phyloP scores from a whole-genome alignment of 768 basidiomycete species.

The Kwoniella heveanensis region DNA sequence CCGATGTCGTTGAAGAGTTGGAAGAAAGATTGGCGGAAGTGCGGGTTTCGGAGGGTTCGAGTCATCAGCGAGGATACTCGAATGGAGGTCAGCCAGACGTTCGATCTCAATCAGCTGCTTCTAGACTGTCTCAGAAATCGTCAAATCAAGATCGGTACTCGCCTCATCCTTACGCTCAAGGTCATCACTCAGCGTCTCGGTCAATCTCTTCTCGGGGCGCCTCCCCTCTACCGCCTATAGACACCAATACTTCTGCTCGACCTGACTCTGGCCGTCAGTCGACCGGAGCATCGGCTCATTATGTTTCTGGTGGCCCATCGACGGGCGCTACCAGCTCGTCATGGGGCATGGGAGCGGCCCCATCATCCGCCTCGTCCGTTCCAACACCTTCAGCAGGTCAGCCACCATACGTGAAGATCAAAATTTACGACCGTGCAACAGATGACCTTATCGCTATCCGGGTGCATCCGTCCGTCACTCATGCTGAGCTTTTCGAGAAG shows the following conservation, averaged over 20 bases:
- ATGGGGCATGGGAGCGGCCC: constrained; percentile 12
- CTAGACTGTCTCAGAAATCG: constrained; percentile 26
- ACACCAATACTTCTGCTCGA: constrained; percentile 24
- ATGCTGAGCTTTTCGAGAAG: constrained; percentile 84
- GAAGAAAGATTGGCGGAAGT: constrained; percentile 46
- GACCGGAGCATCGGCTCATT: constrained; percentile 5
- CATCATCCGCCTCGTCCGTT: constrained; percentile 1
- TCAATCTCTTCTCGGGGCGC: constrained; percentile 30
- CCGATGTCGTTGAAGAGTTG: constrained; percentile 56
- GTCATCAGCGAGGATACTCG: constrained; percentile 14
- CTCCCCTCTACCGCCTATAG: constrained; percentile 39
- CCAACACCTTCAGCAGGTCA: constrained; percentile 22
- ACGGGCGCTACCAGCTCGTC: constrained; percentile 20
- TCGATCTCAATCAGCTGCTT: constrained; percentile 30
- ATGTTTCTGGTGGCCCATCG: constrained; percentile 29
- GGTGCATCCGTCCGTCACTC: constrained; percentile 87
- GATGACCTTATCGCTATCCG: constrained; percentile 97
- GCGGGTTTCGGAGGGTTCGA: constrained; percentile 9
- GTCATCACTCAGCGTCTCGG: constrained; percentile 17
- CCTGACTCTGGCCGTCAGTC: constrained; percentile 14
- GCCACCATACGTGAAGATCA: constrained; percentile 91
- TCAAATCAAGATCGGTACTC: constrained; percentile 21
- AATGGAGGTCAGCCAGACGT: constrained; percentile 5
- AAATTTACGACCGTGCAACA: constrained; percentile 89
- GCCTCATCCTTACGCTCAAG: constrained; percentile 17